Conservation (phyloP, 306 rosid species). For the Oemleria cerasiformis region DNA sequence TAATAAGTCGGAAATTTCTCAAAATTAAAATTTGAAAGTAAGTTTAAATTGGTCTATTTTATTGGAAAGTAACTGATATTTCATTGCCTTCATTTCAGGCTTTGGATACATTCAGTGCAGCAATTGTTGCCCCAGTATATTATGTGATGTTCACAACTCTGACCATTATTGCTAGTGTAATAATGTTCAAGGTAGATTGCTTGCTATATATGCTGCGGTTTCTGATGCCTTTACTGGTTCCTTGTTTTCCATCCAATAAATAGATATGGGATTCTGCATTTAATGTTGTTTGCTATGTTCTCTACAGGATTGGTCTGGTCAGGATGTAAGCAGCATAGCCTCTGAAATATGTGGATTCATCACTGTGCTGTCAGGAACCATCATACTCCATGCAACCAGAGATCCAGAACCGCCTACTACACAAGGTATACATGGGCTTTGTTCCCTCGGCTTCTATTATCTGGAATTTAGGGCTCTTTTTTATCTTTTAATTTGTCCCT, state of each 20-base stretch:
- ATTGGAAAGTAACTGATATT: neutral
- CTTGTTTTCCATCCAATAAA: neutral
- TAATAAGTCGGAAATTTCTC: neutral
- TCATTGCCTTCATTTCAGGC: slow-evolving; percentile 51
- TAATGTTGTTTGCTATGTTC: slow-evolving; percentile 18
- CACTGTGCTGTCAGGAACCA: slow-evolving; percentile 87
- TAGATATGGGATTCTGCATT: slow-evolving; percentile 1
- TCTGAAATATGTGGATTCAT: slow-evolving; percentile 94
- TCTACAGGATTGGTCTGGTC: slow-evolving; percentile 92
- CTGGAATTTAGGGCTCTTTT: neutral
- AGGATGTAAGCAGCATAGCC: slow-evolving; percentile 66
- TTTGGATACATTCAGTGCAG: slow-evolving; percentile 77
- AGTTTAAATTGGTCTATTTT: neutral
- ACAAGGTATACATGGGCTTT: slow-evolving; percentile 22
- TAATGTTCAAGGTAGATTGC: slow-evolving; percentile 77
- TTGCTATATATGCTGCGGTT: slow-evolving; percentile 12
- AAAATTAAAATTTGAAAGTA: neutral
- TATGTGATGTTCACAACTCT: slow-evolving; percentile 94
- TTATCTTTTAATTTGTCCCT: neutral
- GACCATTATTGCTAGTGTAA: slow-evolving; percentile 79
- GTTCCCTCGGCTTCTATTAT: neutral
- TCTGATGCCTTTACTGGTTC: neutral
- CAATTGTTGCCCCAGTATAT: slow-evolving; percentile 84
- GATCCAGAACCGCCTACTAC: slow-evolving; percentile 60
- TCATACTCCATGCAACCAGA: slow-evolving; percentile 77